These are phyloP conservation scores for Petrea volubilis DNA, from an alignment of 257 asterid genomes.

Conservation along the genomic window DNA sequence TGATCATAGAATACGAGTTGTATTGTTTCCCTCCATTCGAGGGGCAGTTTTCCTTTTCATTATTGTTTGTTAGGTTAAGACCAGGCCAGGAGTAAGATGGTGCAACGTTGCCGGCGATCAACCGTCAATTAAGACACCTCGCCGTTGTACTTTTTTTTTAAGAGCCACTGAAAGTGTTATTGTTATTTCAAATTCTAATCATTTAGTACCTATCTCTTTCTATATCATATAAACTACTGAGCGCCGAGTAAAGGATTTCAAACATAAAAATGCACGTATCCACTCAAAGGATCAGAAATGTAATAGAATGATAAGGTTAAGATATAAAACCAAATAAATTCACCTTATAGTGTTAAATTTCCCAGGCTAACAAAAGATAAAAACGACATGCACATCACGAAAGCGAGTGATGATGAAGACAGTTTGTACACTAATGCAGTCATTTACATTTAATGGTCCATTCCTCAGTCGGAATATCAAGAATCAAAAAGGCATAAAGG, in stretches of 20 bases:
- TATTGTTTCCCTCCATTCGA: conserved; percentile 28
- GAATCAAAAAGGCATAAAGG: not conserved
- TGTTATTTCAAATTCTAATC: not conserved
- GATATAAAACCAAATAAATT: no score
- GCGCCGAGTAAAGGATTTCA: not conserved
- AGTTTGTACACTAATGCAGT: not conserved
- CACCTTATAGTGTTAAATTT: no score
- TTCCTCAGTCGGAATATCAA: no score
- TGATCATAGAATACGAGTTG: not conserved
- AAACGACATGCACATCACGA: no score
- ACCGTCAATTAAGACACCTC: not conserved
- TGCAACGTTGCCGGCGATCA: not conserved
- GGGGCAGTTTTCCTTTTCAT: not conserved
- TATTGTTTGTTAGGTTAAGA: not conserved
- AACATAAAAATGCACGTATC: not conserved
- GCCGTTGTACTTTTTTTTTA: conserved; percentile 3
- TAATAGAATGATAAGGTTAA: no score
- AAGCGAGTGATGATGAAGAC: no score
- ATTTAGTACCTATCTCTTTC: not conserved
- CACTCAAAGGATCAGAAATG: no score
- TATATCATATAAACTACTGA: not conserved
- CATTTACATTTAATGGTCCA: not conserved
- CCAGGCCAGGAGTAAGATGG: not conserved
- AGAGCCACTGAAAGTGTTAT: not conserved
- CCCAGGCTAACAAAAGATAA: no score